Base-by-base conservation (phyloP, 2,329 filamentous ascomycete genomes). In the Bipolaris cookei region DNA sequence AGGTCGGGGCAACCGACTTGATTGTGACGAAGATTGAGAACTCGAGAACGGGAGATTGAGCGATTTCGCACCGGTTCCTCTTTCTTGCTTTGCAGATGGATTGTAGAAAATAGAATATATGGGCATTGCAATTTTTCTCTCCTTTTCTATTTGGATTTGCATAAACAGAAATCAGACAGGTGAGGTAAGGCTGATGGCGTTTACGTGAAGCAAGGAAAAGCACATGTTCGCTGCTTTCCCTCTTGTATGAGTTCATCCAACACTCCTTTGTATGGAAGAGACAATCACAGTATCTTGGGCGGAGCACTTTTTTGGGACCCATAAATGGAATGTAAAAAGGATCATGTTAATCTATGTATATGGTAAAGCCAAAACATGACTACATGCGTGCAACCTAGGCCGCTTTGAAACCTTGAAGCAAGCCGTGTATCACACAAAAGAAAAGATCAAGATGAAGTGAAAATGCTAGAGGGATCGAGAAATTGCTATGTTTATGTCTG, bases 21-120 rank as follows among this genome's bases (percentile, higher is more conserved):
- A 77, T 97, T 68, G 90, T 96, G 20, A 82, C 93, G 51, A 88
- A 90, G 74, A 92, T 97, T 70, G 89, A 91, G 75, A 97, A 97
- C 78, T 88, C 89, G 53, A 68, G 74, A 49, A 74, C 72, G 21
- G 62, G 62, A 13, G 64, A 67, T 45, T 70, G 39, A 51, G 28
- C 14, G 7, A 23, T 11, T 13, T 20, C 18, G 2, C n/a, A 10
- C 10, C 4, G 21, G 4, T 16, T 16, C 16, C 39, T 13, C 21
- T n/a, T 35, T 16, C 6, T 35, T 7, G 13, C 25, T 45, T 13
- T n/a, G 4, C 21, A 28, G 16, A 6, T 5, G 11, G 14, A n/a
- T 7, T 20, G 4, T 20, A 20, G n/a, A 10, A 21, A 32, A 32
- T 20, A 45, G 25, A 45, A 45, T 20, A 20, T 30, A 18, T n/a